Evolutionary conservation across 139 green algal species (phyloP).

Genomic region (Yamagishiella unicocca): DNA sequence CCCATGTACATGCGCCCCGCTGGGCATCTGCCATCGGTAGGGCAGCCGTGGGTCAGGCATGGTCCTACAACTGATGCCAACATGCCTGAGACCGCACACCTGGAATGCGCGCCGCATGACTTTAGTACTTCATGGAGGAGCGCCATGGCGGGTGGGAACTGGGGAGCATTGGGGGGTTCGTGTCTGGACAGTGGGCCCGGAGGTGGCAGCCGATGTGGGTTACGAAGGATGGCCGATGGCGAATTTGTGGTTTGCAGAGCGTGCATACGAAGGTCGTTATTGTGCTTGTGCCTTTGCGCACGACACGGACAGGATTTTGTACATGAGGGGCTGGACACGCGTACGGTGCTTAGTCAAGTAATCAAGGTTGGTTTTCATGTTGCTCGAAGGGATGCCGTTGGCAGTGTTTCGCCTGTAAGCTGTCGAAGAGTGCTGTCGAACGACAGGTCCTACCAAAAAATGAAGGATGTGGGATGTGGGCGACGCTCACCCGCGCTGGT

Average conservation of each 20-base stretch:
- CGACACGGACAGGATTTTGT: background rate
- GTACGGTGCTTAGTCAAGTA: too few species aligned
- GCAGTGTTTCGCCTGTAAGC: too few species aligned
- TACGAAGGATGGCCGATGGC: background rate
- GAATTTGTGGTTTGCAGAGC: background rate
- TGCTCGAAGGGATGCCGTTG: too few species aligned
- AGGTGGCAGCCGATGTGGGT: too few species aligned
- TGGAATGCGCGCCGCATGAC: background rate
- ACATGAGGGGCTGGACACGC: background rate
- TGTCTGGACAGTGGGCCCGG: too few species aligned
- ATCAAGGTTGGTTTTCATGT: too few species aligned
- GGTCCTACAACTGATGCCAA: background rate
- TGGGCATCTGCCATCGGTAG: background rate
- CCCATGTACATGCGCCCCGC: slow-evolving; percentile 8
- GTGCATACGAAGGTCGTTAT: background rate
- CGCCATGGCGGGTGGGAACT: background rate
- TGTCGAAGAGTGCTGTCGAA: too few species aligned
- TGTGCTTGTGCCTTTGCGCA: background rate
- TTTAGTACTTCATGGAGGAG: background rate
- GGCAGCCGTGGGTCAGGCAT: slow-evolving; percentile 9
- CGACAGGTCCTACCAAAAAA: too few species aligned
- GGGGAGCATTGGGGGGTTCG: too few species aligned
- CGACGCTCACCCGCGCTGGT: too few species aligned
- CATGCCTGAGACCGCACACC: background rate
- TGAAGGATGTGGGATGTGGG: too few species aligned